Conservation (phyloP, 257 asterid species). For the Leptodermis oblonga region DNA sequence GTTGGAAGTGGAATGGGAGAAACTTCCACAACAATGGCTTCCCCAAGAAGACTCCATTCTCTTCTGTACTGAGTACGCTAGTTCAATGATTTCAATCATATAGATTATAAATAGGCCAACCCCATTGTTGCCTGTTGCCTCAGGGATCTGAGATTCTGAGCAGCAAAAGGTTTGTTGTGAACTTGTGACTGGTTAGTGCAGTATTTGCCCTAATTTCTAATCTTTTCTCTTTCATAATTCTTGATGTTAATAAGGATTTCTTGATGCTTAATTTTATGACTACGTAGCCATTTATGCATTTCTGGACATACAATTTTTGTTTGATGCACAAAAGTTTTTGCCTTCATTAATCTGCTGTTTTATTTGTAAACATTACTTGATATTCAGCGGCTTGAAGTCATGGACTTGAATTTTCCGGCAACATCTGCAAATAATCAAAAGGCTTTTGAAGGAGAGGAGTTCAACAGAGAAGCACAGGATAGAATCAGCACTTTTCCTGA, state of each 20-base stretch:
- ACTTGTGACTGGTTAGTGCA: background rate
- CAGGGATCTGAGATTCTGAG: background rate
- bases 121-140: background rate
- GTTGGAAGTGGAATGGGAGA: background rate
- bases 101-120: slow-evolving; percentile 1
- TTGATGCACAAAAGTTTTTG: background rate
- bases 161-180: background rate
- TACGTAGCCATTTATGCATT: background rate
- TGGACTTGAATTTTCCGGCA: background rate
- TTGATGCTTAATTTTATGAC: background rate
- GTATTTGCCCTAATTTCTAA: background rate
- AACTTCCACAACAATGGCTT: slow-evolving; percentile 1
- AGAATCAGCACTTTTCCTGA: slow-evolving; percentile 16
- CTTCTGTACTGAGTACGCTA: background rate
- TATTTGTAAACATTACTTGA: background rate
- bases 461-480: background rate
- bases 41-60: background rate
- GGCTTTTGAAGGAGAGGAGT: no score
- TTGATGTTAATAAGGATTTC: background rate
- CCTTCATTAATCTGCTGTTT: background rate
- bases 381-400: background rate
- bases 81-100: background rate
- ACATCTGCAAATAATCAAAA: no score
- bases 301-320: background rate
- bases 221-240: background rate